Evolutionary conservation across 2,329 filamentous ascomycete genomes (phyloP).

Genomic region (Monosporascus sp.): DNA sequence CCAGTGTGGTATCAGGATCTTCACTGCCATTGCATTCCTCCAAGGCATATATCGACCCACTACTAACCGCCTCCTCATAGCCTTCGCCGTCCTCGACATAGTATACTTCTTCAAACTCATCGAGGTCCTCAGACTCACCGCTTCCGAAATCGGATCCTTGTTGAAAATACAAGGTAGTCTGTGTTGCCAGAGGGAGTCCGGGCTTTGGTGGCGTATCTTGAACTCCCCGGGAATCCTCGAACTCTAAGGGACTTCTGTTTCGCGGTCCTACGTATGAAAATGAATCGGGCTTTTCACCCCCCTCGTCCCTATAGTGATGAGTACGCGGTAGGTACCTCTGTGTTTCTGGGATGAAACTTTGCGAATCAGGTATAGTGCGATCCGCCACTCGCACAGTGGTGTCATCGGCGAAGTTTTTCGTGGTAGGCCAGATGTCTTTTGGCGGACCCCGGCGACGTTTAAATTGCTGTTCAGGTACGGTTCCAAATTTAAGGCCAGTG

Average conservation of each 20-base stretch:
- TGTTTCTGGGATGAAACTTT: slow-evolving; percentile 1
- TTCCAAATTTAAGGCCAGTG: background rate
- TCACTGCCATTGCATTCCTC: background rate
- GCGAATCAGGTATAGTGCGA: background rate
- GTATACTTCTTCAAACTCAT: no score
- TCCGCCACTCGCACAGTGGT: slow-evolving; percentile 3
- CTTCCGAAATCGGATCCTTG: no score
- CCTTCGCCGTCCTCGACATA: no score
- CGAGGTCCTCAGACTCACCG: no score
- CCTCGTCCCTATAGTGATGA: background rate
- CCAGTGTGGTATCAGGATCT: background rate
- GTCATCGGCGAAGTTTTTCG: slow-evolving; percentile 19
- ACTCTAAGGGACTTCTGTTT: slow-evolving; percentile 13
- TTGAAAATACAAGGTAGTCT: background rate
- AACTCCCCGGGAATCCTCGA: slow-evolving; percentile 16
- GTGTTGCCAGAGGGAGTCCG: background rate
- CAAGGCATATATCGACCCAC: background rate
- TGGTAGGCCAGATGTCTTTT: slow-evolving; percentile 24
- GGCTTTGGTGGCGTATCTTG: background rate
- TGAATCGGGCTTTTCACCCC: background rate
- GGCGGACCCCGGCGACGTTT: slow-evolving; percentile 3
- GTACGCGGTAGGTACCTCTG: background rate
- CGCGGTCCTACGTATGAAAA: background rate
- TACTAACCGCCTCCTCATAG: background rate
- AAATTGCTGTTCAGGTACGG: background rate